A percentile compares a stretch with the other conserved stretches of the same genome.
Conservation (phyloP, 768 basidiomycete species). For the Candolleomyces efflorescens region DNA sequence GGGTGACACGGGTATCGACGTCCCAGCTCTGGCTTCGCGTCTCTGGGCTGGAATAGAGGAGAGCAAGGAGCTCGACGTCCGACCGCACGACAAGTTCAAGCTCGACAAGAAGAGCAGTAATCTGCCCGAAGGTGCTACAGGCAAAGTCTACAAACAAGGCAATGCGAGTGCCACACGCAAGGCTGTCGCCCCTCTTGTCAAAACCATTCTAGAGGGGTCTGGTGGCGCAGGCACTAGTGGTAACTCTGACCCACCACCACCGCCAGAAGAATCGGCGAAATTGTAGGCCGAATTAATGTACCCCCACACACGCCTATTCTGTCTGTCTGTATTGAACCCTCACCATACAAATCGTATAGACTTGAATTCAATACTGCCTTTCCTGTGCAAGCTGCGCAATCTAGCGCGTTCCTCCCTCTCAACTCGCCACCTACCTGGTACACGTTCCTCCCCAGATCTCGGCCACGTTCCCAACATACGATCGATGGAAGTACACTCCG, state of each 20-base stretch:
- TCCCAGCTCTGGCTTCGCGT: conserved; percentile 38
- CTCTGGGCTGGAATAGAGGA: conserved; percentile 61
- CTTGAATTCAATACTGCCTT: neutral
- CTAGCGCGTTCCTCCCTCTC: no score
- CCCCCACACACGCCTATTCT: no score
- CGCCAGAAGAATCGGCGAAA: neutral
- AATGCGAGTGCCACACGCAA: conserved; percentile 64
- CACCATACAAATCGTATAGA: neutral
- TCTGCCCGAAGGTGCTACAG: conserved; percentile 30
- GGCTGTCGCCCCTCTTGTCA: conserved; percentile 61
- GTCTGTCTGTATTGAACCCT: neutral
- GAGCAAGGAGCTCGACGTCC: conserved; percentile 45
- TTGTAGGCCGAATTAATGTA: neutral
- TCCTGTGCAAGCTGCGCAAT: neutral
- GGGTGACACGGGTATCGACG: conserved; percentile 18
- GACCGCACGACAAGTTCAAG: conserved; percentile 42
- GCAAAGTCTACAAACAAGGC: conserved; percentile 60
- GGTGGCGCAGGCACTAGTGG: neutral
- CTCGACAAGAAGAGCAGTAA: conserved; percentile 28
- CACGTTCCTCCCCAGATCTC: neutral
- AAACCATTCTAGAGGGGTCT: conserved; percentile 47
- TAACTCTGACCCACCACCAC: neutral
- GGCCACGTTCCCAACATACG: conserved; percentile 1
- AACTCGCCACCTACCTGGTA: neutral
- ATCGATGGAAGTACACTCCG: neutral